Evolutionary conservation across 2,329 filamentous ascomycete genomes (phyloP).

Genomic region (Pseudocercospora pini-densiflorae): DNA sequence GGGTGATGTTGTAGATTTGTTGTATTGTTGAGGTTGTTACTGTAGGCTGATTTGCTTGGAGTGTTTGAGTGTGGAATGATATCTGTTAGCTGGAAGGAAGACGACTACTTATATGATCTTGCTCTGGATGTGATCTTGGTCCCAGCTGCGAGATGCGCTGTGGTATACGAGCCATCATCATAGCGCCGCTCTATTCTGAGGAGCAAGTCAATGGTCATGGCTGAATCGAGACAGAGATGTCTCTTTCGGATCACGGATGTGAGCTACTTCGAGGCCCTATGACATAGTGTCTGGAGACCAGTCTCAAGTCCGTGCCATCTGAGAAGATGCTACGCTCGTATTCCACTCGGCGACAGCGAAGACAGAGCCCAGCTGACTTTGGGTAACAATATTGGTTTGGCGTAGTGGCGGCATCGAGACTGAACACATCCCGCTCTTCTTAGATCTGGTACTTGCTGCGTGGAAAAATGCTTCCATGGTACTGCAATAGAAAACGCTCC

Average conservation of each 20-base stretch:
- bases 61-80: slow-evolving; percentile 2
- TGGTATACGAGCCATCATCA: neutral
- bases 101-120: neutral
- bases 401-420: neutral
- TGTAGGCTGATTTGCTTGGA: slow-evolving; percentile 2
- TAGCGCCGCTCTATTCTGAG: slow-evolving; percentile 10
- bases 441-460: neutral
- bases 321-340: slow-evolving; percentile 6
- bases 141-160: neutral
- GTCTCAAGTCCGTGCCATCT: neutral
- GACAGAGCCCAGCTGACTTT: slow-evolving; percentile 4
- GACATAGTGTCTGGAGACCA: neutral
- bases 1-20: slow-evolving; percentile 3
- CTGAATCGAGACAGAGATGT: neutral
- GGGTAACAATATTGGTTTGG: neutral
- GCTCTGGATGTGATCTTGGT: neutral
- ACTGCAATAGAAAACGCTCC: neutral
- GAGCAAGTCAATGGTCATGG: neutral
- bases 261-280: neutral
- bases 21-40: slow-evolving; percentile 5
- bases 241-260: neutral
- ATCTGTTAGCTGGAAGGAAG: neutral
- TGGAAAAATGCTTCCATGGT: neutral
- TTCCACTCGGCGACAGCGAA: slow-evolving; percentile 4
- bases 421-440: neutral